Evolutionary conservation across 1,284 basidiomycete species (phyloP).

Genomic region (Trametes hirsuta): DNA sequence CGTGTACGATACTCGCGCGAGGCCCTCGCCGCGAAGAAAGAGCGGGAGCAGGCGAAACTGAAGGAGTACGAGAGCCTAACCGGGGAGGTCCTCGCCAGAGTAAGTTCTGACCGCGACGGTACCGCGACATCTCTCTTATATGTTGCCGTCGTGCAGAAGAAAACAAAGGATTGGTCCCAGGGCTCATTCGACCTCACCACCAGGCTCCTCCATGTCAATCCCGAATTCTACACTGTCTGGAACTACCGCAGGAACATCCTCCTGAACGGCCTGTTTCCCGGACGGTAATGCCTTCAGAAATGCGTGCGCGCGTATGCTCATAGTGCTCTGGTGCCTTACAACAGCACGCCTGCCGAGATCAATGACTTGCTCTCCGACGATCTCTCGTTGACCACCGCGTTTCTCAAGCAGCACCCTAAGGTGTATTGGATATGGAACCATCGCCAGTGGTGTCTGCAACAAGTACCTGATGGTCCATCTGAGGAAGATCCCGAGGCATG

Average conservation of each 20-base stretch:
- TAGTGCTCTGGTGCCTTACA: neutral
- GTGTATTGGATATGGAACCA: constrained; percentile 99
- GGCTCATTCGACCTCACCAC: constrained; percentile 77
- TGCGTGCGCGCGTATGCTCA: constrained; percentile 5
- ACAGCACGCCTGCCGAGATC: constrained; percentile 63
- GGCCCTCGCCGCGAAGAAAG: constrained; percentile 65
- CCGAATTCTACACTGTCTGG: constrained; percentile 94
- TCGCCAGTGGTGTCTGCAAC: constrained; percentile 89
- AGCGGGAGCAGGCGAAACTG: constrained; percentile 76
- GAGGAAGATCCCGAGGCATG: constrained; percentile 60
- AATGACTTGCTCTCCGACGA: constrained; percentile 73
- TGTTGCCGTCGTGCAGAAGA: constrained; percentile 58
- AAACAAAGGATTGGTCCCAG: constrained; percentile 60
- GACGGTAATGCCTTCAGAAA: constrained; percentile 46
- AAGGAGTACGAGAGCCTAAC: constrained; percentile 75
- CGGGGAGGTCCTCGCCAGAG: constrained; percentile 66
- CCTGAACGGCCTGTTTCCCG: constrained; percentile 70
- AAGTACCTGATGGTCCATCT: constrained; percentile 71
- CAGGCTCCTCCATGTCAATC: constrained; percentile 79
- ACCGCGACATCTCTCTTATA: constrained; percentile 6
- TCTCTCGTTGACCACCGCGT: constrained; percentile 77
- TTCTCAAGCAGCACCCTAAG: constrained; percentile 86
- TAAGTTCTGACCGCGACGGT: constrained; percentile 39
- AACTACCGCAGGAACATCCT: constrained; percentile 87
- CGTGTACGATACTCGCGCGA: constrained; percentile 66